phyloP scores from a whole-genome alignment of 129 eudicot genomes.

The Ambrosia trifida region DNA sequence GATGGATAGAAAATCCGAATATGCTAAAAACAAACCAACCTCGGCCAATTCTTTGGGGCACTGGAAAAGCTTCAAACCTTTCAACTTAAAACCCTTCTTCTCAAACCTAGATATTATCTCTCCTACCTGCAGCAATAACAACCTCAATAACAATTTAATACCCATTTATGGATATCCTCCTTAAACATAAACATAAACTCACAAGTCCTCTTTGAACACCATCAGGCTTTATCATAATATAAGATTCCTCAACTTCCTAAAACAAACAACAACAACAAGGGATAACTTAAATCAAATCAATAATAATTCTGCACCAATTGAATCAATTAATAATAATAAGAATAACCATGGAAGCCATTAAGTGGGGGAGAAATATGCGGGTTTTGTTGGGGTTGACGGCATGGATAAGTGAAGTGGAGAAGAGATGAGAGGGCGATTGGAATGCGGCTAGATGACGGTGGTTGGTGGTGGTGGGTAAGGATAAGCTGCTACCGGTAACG shows the following conservation, averaged over 20 bases:
- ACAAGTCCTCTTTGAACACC: constrained; percentile 98
- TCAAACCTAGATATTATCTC: constrained; percentile 96
- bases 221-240: constrained; percentile 98
- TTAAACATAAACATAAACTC: constrained; percentile 29
- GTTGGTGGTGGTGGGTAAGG: constrained; percentile 43
- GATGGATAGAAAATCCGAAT: too few species aligned
- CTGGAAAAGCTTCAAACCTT: constrained; percentile 83
- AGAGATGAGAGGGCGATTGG: constrained; percentile 51
- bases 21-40: too few species aligned
- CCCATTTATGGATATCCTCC: neutral
- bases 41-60: constrained; percentile 86
- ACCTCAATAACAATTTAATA: constrained; percentile 12
- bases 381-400: constrained; percentile 38
- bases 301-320: neutral
- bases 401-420: constrained; percentile 41
- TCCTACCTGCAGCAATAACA: constrained; percentile 60
- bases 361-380: constrained; percentile 73
- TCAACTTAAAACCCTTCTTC: constrained; percentile 93
- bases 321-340: neutral
- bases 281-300: constrained; percentile 7
- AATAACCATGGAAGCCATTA: constrained; percentile 67
- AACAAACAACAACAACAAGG: neutral
- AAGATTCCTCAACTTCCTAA: constrained; percentile 79
- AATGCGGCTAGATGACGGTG: constrained; percentile 64
- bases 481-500: constrained; percentile 35